Conservation (phyloP, 805 yeast genomes). For the Yarrowia yakushimensis region DNA sequence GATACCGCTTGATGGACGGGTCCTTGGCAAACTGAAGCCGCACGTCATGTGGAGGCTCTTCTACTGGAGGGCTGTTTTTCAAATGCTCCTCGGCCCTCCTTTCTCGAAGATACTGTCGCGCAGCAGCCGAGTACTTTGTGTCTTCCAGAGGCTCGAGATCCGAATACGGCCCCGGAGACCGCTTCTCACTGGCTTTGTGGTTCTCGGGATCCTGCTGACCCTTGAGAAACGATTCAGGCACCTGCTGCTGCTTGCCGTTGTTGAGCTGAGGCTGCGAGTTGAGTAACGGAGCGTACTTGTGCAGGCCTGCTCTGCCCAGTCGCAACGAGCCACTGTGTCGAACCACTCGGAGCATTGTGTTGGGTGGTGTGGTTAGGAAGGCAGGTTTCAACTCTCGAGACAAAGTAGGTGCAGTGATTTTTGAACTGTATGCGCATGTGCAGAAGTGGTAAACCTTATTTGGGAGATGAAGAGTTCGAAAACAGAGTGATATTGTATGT, state of each 20-base stretch:
- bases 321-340: not conserved
- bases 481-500: not conserved
- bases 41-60: not conserved
- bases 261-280: not conserved
- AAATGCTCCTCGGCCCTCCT: not conserved
- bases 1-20: slow-evolving; percentile 23
- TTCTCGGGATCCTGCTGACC: not conserved
- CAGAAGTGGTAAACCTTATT: not conserved
- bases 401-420: slow-evolving; percentile 10
- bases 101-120: slow-evolving; percentile 8
- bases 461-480: not conserved
- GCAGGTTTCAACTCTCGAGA: not conserved
- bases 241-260: not conserved
- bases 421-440: slow-evolving; percentile 15
- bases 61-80: not conserved
- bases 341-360: not conserved
- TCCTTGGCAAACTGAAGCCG: slow-evolving; percentile 6
- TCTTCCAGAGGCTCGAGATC: slow-evolving; percentile 12
- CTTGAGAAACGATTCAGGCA: not conserved
- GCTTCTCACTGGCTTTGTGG: not conserved
- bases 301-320: not conserved
- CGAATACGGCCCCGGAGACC: not conserved
- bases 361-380: not conserved
- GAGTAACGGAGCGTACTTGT: not conserved
- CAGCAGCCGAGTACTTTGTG: slow-evolving; percentile 16